A percentile compares a stretch with the other conserved stretches of the same genome.
phyloP scores from a whole-genome alignment of 805 yeast genomes.

The Saccharomycopsis amapae region DNA sequence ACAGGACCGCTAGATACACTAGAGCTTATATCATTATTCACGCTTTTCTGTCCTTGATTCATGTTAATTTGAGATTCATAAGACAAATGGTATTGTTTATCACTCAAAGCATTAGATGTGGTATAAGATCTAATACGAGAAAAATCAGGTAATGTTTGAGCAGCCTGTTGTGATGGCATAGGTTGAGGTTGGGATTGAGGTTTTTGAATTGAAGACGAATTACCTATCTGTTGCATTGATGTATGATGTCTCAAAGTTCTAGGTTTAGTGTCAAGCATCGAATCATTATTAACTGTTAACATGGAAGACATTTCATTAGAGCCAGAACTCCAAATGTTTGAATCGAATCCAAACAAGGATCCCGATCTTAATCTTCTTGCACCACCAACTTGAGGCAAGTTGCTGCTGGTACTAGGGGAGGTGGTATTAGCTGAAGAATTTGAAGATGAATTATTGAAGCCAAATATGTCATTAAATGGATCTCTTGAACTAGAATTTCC shows the following conservation, averaged over 20 bases:
- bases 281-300: constrained; percentile 18
- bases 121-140: constrained; percentile 46
- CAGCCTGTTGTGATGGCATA: neutral
- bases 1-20: too few species aligned
- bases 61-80: constrained; percentile 17
- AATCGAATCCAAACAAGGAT: constrained; percentile 37
- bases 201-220: constrained; percentile 6
- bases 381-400: constrained; percentile 17
- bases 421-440: constrained; percentile 22
- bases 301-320: constrained; percentile 20
- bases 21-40: too few species aligned
- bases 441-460: constrained; percentile 22
- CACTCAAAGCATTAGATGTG: constrained; percentile 30
- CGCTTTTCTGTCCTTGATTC: too few species aligned
- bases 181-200: constrained; percentile 5
- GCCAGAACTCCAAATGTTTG: constrained; percentile 50
- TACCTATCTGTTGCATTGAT: constrained; percentile 11
- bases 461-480: constrained; percentile 19
- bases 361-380: constrained; percentile 45
- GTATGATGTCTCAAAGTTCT: constrained; percentile 7
- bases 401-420: constrained; percentile 23
- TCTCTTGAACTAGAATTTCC: constrained; percentile 8
- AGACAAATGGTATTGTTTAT: constrained; percentile 18
- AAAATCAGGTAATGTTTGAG: constrained; percentile 10
- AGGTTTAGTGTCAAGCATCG: constrained; percentile 14